Percentiles rank a stretch among this genome's conserved stretches.
Conservation (phyloP, 306 rosid genomes). For the Trifolium dubium region DNA sequence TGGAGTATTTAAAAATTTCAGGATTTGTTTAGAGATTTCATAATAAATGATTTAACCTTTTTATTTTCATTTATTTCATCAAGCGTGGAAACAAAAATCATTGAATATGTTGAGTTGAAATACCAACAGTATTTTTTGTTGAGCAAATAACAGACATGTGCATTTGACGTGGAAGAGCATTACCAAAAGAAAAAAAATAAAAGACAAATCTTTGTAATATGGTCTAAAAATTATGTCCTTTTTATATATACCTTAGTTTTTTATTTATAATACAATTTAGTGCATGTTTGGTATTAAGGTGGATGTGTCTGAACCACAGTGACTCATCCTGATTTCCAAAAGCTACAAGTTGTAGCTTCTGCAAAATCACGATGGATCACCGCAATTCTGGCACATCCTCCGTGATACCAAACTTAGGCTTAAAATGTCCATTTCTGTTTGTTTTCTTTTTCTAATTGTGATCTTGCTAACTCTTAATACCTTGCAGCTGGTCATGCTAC, state of each 20-base stretch:
- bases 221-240: not conserved
- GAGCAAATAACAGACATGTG: constrained; percentile 10
- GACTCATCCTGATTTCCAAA: no score
- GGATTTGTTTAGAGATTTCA: not conserved
- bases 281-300: no score
- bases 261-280: no score
- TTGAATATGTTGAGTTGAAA: constrained; percentile 1
- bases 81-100: not conserved
- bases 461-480: constrained; percentile 6
- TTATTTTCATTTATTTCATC: constrained; percentile 1
- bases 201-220: not conserved
- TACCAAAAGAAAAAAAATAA: not conserved
- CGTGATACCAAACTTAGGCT: no score
- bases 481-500: constrained; percentile 95
- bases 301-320: no score
- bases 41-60: not conserved
- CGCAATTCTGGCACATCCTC: no score
- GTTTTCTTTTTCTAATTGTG: no score
- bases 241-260: not conserved
- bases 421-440: no score
- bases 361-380: no score
- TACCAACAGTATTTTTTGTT: not conserved
- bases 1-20: not conserved
- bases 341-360: no score
- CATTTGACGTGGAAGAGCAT: constrained; percentile 6